Conservation (phyloP, 2,329 filamentous ascomycete species). For the Myriosclerotinia curreyana region DNA sequence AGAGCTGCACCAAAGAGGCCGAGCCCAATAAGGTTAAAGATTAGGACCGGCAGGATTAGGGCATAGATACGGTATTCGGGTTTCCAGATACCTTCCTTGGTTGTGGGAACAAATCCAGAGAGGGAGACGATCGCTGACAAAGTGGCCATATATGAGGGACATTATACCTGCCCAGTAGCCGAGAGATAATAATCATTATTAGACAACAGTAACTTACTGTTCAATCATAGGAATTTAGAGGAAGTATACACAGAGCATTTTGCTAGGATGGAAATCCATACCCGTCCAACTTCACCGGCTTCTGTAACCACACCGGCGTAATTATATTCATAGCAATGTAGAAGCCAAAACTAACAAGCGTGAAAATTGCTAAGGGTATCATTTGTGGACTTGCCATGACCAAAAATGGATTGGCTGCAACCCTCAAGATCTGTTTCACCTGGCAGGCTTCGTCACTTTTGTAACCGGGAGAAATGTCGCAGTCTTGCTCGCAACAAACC, state of each 20-base stretch:
- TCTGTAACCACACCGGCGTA: conserved; percentile 41
- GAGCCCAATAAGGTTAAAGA: conserved; percentile 40
- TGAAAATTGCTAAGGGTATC: conserved; percentile 42
- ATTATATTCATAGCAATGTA: conserved; percentile 31
- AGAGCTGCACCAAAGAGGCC: conserved; percentile 43
- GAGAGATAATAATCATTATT: conserved; percentile 40
- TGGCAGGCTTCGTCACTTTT: conserved; percentile 22
- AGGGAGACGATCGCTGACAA: conserved; percentile 43
- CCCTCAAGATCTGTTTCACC: conserved; percentile 18
- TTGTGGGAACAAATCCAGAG: conserved; percentile 31
- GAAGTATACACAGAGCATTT: conserved; percentile 38
- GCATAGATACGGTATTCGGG: conserved; percentile 43
- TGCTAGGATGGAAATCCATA: conserved; percentile 45
- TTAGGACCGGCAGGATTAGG: conserved; percentile 37
- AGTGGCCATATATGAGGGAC: conserved; percentile 41
- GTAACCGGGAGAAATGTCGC: conserved; percentile 26
- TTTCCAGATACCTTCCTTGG: conserved; percentile 38
- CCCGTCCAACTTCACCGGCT: conserved; percentile 40
- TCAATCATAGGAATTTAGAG: not conserved
- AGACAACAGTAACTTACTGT: not conserved
- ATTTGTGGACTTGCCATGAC: conserved; percentile 41
- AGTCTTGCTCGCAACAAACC: conserved; percentile 29
- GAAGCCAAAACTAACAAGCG: conserved; percentile 31
- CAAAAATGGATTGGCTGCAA: conserved; percentile 33
- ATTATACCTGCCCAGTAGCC: conserved; percentile 44